Percentiles rank a stretch among this genome's conserved stretches.
phyloP scores from a whole-genome alignment of 2,329 filamentous ascomycete species.

The Penicillium psychrosexuale region DNA sequence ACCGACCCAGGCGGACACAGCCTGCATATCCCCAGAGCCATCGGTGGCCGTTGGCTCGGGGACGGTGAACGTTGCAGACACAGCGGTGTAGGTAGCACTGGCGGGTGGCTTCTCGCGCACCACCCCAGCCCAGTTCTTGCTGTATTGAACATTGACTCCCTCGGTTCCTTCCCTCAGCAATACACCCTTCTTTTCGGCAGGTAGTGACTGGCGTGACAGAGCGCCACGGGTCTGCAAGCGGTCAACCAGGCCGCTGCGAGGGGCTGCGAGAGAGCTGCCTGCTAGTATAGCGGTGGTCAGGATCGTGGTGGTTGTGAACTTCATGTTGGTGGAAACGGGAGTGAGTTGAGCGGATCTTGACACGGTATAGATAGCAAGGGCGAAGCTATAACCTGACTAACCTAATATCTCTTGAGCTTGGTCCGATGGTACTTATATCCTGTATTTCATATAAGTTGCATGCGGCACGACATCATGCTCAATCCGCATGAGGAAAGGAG shows the following conservation, averaged over 20 bases:
- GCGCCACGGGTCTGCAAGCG: constrained; percentile 30
- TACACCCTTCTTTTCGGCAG: constrained; percentile 16
- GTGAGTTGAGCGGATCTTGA: not conserved
- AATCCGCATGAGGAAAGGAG: constrained; percentile 21
- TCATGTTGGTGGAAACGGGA: constrained; percentile 25
- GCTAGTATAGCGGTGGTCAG: constrained; percentile 25
- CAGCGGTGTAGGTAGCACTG: constrained; percentile 48
- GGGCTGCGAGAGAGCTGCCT: constrained; percentile 27
- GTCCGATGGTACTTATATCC: constrained; percentile 11
- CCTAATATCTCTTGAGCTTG: not conserved
- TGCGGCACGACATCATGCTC: constrained; percentile 8
- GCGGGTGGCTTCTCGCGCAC: constrained; percentile 47
- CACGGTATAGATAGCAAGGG: not conserved
- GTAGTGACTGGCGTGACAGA: constrained; percentile 26
- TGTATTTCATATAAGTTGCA: constrained; percentile 10
- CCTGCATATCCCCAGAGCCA: constrained; percentile 41
- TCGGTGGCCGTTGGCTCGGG: constrained; percentile 48
- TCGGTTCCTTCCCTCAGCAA: constrained; percentile 13
- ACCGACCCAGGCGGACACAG: constrained; percentile 58
- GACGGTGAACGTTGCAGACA: constrained; percentile 49
- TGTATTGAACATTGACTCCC: constrained; percentile 48
- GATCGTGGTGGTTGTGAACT: constrained; percentile 19
- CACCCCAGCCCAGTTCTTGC: constrained; percentile 59
- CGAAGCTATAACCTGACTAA: not conserved
- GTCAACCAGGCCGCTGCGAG: constrained; percentile 27